Base-by-base conservation (phyloP, 176 grass and related monocot species). In the Zoysia japonica region DNA sequence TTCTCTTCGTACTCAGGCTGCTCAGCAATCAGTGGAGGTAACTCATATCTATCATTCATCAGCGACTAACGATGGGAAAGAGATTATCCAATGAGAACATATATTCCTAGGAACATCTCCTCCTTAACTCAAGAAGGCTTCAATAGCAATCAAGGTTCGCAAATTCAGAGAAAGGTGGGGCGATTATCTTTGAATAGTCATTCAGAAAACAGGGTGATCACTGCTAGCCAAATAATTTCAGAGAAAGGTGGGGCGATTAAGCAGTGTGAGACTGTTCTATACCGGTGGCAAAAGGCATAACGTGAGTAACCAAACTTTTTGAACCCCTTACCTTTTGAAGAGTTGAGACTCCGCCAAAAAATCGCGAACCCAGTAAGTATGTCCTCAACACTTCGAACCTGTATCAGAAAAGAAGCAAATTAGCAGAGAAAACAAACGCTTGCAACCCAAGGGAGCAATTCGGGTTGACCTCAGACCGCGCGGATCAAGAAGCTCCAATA, bases 291-390 rank as follows among this genome's bases (percentile, higher is more conserved):
- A 62, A 67, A 54, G 52, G 69, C 50, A 28, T 47, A 17, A 15
- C 71, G 19, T 50, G 76, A 75, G 62, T 19, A 11, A 28, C 28
- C 28, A 28, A 28, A 28, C 28, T 28, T 28, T 78, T 66, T 11
- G 13, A 80, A 80, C 75, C 16, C 40, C 54, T 20, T 43, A 66
- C 60, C 85, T 88, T 63, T 61, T 15, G 40, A 76, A 76, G 15
- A 82, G 9, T 17, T 4, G 19, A 56, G 79, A 67, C 4, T 14
- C 41, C 11, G 17, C 42, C 28, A 11, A 36, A 84, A n/a, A 2
- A 7, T 36, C 13, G 7, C 4, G 5, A 46, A 53, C 47, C 13
- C 28, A 39, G 51, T 9, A 59, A 39, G 51, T 9, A 59, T 16
- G 17, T 69, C 17, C 15, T 55, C 52, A 49, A 47, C 35, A 60